phyloP scores from a whole-genome alignment of 2,329 filamentous ascomycete species.

The Aspergillus nomiae region DNA sequence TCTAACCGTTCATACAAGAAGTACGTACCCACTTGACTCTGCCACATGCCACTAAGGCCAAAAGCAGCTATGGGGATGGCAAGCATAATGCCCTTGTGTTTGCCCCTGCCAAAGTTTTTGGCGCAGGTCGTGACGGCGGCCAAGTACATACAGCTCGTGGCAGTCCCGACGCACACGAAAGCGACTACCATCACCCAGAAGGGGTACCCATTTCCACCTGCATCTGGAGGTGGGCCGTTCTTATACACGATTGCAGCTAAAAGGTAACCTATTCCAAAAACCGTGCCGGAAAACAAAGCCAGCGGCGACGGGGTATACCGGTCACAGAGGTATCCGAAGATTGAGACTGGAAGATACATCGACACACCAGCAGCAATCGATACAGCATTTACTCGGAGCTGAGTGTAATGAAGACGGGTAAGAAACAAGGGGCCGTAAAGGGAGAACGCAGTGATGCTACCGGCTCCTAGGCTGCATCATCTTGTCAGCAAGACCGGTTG shows the following conservation, averaged over 20 bases:
- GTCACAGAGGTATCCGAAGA: slow-evolving; percentile 91
- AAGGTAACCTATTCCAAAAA: slow-evolving; percentile 81
- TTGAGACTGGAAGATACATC: slow-evolving; percentile 87
- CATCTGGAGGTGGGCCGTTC: slow-evolving; percentile 56
- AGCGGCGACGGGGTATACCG: slow-evolving; percentile 78
- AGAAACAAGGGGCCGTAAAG: slow-evolving; percentile 92
- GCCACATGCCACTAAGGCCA: slow-evolving; percentile 92
- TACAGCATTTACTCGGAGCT: slow-evolving; percentile 88
- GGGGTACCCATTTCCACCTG: slow-evolving; percentile 63
- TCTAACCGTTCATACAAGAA: slow-evolving; percentile 73
- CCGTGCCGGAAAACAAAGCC: slow-evolving; percentile 67
- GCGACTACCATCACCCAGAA: slow-evolving; percentile 82
- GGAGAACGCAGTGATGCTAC: slow-evolving; percentile 90
- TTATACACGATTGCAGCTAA: slow-evolving; percentile 78
- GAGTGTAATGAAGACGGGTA: slow-evolving; percentile 80
- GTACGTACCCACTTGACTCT: slow-evolving; percentile 82
- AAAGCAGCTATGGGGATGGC: slow-evolving; percentile 90
- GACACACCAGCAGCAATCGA: slow-evolving; percentile 84
- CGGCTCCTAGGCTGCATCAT: slow-evolving; percentile 68
- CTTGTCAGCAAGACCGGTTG: slow-evolving; percentile 3
- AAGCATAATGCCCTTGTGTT: slow-evolving; percentile 83
- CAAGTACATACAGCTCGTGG: slow-evolving; percentile 86
- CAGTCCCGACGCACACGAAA: slow-evolving; percentile 80
- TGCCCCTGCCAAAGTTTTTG: slow-evolving; percentile 94
- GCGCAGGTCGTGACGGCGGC: slow-evolving; percentile 91